Percentiles rank a stretch among this genome's conserved stretches.
Conservation (phyloP, 2,329 filamentous ascomycete genomes). For the Keithomyces neogunnii region DNA sequence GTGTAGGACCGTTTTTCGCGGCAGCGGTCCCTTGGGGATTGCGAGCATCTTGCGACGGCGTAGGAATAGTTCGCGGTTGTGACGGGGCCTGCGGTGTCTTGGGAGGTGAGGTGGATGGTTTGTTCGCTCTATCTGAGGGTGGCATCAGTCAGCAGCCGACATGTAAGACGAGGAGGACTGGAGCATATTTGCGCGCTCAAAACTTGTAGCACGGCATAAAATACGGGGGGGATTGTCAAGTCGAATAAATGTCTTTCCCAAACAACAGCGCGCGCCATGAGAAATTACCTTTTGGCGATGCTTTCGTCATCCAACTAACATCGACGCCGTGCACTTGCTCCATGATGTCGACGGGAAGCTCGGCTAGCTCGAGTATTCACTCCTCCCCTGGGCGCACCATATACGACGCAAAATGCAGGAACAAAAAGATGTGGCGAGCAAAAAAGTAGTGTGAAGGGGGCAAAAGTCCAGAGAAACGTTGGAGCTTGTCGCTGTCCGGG, state of each 20-base stretch:
- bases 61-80: slow-evolving; percentile 24
- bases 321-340: slow-evolving; percentile 76
- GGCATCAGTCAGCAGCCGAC: slow-evolving; percentile 1
- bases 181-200: neutral
- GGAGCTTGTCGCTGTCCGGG: neutral
- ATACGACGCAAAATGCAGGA: neutral
- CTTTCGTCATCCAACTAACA: slow-evolving; percentile 82
- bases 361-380: neutral
- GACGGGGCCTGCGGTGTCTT: slow-evolving; percentile 17
- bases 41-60: slow-evolving; percentile 16
- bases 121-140: slow-evolving; percentile 21
- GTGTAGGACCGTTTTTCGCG: slow-evolving; percentile 10
- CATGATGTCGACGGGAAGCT: slow-evolving; percentile 41
- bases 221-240: neutral
- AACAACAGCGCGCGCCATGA: slow-evolving; percentile 7
- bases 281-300: slow-evolving; percentile 64
- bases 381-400: neutral
- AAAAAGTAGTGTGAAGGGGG: neutral
- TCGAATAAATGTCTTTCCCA: neutral
- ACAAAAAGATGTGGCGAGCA: neutral
- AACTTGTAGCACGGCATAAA: neutral
- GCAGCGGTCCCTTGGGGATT: slow-evolving; percentile 19
- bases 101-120: slow-evolving; percentile 18
- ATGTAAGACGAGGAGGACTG: neutral
- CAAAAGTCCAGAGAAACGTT: neutral